These are phyloP conservation scores for Neurospora sp. DNA, from an alignment of 2,329 filamentous ascomycete species.

Conservation along the genomic window DNA sequence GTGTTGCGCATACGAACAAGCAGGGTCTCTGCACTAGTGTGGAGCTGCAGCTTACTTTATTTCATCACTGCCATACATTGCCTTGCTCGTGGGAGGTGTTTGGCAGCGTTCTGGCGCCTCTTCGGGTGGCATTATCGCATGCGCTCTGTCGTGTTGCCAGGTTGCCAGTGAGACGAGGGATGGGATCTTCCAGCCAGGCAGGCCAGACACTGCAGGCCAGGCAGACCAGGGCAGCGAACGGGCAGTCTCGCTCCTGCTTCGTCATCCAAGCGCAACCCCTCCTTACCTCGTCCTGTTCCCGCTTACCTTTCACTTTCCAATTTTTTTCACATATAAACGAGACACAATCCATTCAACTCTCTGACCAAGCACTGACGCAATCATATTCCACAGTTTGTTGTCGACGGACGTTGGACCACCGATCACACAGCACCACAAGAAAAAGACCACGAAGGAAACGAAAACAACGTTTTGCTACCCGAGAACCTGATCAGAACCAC, in stretches of 20 bases:
- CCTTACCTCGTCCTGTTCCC: not conserved
- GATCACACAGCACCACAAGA: conserved; percentile 75
- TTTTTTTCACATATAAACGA: not conserved
- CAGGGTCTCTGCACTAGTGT: not conserved
- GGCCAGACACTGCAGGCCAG: not conserved
- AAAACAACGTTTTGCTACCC: conserved; percentile 83
- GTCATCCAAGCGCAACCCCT: not conserved
- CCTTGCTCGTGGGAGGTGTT: not conserved
- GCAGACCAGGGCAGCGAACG: not conserved
- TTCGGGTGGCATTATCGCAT: not conserved
- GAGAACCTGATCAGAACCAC: conserved; percentile 51
- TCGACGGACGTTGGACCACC: conserved; percentile 82
- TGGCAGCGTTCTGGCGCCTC: not conserved
- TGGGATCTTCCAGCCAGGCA: not conserved
- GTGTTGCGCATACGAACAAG: not conserved
- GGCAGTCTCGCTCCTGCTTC: not conserved
- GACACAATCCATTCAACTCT: not conserved
- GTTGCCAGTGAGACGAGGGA: not conserved
- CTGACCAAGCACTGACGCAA: not conserved
- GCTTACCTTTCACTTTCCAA: not conserved
- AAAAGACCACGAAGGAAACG: conserved; percentile 70
- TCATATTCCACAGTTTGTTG: conserved; percentile 62
- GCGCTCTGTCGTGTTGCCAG: not conserved
- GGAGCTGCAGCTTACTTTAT: not conserved
- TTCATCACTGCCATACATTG: not conserved